These are phyloP conservation scores for Vitis riparia DNA, from an alignment of 164 flowering plant genomes.

Conservation along the genomic window DNA sequence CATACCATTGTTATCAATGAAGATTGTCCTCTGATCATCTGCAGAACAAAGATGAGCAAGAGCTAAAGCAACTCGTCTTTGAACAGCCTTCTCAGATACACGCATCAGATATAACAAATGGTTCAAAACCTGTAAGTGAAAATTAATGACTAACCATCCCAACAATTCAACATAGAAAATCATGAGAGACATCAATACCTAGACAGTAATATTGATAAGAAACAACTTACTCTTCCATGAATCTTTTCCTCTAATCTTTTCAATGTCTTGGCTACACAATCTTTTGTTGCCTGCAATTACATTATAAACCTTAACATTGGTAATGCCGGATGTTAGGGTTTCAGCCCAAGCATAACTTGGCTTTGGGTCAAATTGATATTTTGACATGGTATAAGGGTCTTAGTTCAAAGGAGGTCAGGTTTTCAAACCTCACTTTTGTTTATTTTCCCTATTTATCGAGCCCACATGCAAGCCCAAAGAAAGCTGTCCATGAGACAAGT, in stretches of 20 bases:
- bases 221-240: slow-evolving; percentile 72
- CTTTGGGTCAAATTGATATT: too few species aligned
- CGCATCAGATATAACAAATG: slow-evolving; percentile 88
- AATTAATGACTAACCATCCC: slow-evolving; percentile 1
- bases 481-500: too few species aligned
- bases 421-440: too few species aligned
- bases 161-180: background rate
- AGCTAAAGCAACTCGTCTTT: slow-evolving; percentile 88
- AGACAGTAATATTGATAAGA: background rate
- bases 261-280: slow-evolving; percentile 96
- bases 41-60: slow-evolving; percentile 96
- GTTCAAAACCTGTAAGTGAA: slow-evolving; percentile 58
- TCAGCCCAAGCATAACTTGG: too few species aligned
- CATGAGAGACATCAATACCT: background rate
- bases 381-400: too few species aligned
- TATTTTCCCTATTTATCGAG: too few species aligned
- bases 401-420: too few species aligned
- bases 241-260: slow-evolving; percentile 97
- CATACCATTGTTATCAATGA: slow-evolving; percentile 84
- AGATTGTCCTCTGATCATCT: slow-evolving; percentile 79
- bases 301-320: background rate
- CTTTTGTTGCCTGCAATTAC: slow-evolving; percentile 78
- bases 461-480: too few species aligned
- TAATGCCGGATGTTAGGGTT: background rate
- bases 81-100: slow-evolving; percentile 62